Percentiles rank a stretch among this genome's conserved stretches.
Conservation (phyloP, 805 yeast genomes). For the Yamadazyma akitaensis region DNA sequence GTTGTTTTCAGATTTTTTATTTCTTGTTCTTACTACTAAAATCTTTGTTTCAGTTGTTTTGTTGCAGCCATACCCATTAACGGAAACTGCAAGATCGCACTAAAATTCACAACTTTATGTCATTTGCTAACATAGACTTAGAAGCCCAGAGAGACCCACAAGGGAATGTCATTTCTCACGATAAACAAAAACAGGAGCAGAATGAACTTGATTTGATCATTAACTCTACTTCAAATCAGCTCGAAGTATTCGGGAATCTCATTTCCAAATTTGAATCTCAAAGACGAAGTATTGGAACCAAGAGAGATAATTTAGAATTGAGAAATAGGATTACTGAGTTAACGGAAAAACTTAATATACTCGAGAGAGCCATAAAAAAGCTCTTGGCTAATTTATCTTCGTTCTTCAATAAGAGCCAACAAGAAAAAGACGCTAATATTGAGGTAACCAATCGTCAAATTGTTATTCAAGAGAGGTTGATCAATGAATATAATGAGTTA, state of each 20-base stretch:
- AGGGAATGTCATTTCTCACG: conserved; percentile 8
- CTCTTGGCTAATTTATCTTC: conserved; percentile 26
- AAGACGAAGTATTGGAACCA: conserved; percentile 50
- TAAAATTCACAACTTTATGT: conserved; percentile 29
- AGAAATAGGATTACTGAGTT: conserved; percentile 34
- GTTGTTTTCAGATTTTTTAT: background rate
- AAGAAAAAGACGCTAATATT: conserved; percentile 22
- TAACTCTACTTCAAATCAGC: conserved; percentile 34
- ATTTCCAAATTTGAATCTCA: conserved; percentile 50
- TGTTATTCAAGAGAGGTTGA: conserved; percentile 50
- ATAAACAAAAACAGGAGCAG: conserved; percentile 3
- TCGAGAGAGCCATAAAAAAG: conserved; percentile 30
- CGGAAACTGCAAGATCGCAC: background rate
- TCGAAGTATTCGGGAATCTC: conserved; percentile 47
- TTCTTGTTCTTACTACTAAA: background rate
- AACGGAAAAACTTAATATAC: conserved; percentile 26
- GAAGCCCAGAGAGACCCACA: conserved; percentile 42
- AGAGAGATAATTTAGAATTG: conserved; percentile 41
- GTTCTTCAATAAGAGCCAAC: conserved; percentile 28
- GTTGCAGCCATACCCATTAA: background rate
- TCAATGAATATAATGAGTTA: conserved; percentile 53
- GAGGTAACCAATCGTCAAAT: conserved; percentile 32
- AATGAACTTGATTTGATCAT: conserved; percentile 34
- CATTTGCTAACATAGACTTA: conserved; percentile 51
- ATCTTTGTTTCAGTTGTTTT: too few relatives aligned